These are phyloP conservation scores for Colletotrichum neosansevieriae DNA, from an alignment of 2,329 filamentous ascomycete genomes.

Conservation along the genomic window DNA sequence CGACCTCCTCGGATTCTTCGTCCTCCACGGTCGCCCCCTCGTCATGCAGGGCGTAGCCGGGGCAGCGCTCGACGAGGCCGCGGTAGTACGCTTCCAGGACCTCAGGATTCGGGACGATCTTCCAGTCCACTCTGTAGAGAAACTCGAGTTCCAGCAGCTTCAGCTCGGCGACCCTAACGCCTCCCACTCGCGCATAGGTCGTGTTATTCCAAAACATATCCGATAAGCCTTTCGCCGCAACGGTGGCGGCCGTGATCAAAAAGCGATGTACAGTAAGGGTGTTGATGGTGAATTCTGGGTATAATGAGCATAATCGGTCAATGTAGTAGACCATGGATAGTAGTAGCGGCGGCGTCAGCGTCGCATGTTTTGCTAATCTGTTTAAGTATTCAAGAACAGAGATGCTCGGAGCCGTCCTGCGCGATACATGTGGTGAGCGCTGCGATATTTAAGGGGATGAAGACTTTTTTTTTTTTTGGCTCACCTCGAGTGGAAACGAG, in stretches of 20 bases:
- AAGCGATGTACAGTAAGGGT: conserved; percentile 97
- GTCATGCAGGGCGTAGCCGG: conserved; percentile 65
- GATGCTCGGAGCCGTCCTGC: conserved; percentile 82
- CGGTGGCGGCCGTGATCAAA: conserved; percentile 93
- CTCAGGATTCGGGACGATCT: conserved; percentile 95
- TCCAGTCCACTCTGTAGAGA: conserved; percentile 92
- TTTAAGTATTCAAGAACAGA: conserved; percentile 95
- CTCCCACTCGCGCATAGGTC: conserved; percentile 93
- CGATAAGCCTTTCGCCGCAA: conserved; percentile 94
- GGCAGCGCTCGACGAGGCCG: conserved; percentile 79
- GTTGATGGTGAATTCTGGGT: conserved; percentile 95
- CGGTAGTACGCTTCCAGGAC: conserved; percentile 93
- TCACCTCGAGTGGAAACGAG: conserved; percentile 93
- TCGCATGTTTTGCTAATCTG: conserved; percentile 92
- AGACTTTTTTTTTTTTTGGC: conserved; percentile 38
- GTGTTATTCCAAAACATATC: conserved; percentile 99
- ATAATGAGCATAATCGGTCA: conserved; percentile 90
- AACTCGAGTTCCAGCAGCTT: conserved; percentile 95
- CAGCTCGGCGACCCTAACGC: conserved; percentile 89
- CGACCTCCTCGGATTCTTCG: conserved; percentile 49
- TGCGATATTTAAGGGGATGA: conserved; percentile 34
- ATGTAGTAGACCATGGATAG: conserved; percentile 99
- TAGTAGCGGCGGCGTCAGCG: conserved; percentile 91
- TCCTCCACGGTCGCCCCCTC: conserved; percentile 48
- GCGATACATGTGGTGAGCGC: conserved; percentile 27